phyloP scores from a whole-genome alignment of 1,284 basidiomycete genomes.

The Gomphus bonarii region DNA sequence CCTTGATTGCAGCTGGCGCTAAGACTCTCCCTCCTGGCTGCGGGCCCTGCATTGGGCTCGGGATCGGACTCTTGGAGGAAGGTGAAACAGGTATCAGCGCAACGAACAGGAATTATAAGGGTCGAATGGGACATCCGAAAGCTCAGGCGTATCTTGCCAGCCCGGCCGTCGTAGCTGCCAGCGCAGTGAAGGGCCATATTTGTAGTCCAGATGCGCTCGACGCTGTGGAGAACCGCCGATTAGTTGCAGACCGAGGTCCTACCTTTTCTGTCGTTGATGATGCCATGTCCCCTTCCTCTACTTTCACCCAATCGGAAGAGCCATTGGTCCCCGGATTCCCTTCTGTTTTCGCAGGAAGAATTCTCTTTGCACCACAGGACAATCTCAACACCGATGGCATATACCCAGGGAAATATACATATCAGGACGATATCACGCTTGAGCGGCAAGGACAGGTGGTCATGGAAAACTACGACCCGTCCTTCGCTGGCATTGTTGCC shows the following conservation, averaged over 20 bases:
- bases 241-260: constrained; percentile 31
- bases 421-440: constrained; percentile 98
- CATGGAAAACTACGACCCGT: constrained; percentile 97
- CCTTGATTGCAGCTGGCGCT: constrained; percentile 79
- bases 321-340: constrained; percentile 78
- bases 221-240: constrained; percentile 39
- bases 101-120: constrained; percentile 99
- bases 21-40: constrained; percentile 92
- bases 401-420: constrained; percentile 99
- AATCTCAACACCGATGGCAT: constrained; percentile 98
- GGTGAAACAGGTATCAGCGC: constrained; percentile 95
- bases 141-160: constrained; percentile 94
- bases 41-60: constrained; percentile 96
- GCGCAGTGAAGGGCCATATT: constrained; percentile 88
- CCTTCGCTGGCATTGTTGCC: constrained; percentile 71
- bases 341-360: constrained; percentile 66
- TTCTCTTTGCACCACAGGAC: constrained; percentile 92
- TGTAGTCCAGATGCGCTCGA: constrained; percentile 73
- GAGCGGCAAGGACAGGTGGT: constrained; percentile 93
- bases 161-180: constrained; percentile 94
- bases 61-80: constrained; percentile 86
- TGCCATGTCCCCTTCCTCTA: constrained; percentile 21
- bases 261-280: constrained; percentile 42
- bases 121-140: constrained; percentile 93
- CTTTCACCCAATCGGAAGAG: constrained; percentile 32